Evolutionary conservation across 2,329 filamentous ascomycete species (phyloP), one percentile per base, ranked within the genome.

Genomic region (Fragosphaeria purpurea): DNA sequence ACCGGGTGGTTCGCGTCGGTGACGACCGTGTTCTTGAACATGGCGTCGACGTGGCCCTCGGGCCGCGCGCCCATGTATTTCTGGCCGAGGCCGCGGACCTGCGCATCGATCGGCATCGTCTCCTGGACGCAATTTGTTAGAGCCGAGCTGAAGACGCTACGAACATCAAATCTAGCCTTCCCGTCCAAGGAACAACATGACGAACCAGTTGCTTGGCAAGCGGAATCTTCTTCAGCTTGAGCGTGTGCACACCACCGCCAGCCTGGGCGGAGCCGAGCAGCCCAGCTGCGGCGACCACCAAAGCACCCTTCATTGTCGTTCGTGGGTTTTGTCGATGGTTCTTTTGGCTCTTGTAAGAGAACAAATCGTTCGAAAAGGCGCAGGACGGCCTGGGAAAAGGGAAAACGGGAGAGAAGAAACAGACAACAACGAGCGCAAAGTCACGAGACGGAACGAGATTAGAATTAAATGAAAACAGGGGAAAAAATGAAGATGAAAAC

Each of bases 181-280:
- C 22, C 22, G 3, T 22, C 22, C 22, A 22, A 22, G 22, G 22
- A 22, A 22, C 22, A 13, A 2, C 38, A 41, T 41, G 34, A 53
- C 86, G 66, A 75, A 95, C 90, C 64, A 98, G 80, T 75, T 97
- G 93, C 69, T 97, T 88, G 46, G 83, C 79, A 53, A 98, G 76
- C 59, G 93, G 85, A 56, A 97, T 75, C 85, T 98, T 98, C 80
- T 96, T 86, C 64, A 98, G 84, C 79, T 94, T 93, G 80, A 96
- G 85, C 79, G 88, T 94, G 82, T 97, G 88, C 59, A 95, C 77
- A 63, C 83, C 88, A 63, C 83, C 88, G 61, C 46, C 35, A 13
- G 88, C 91, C 66, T 86, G 79, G 66, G 86, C 86, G 30, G 85
- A 82, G 75, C 86, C 86, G 64, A 90, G 77, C 76, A 94, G 81